Evolutionary conservation across 1,284 basidiomycete species (phyloP).

Genomic region (Boletus smithii): DNA sequence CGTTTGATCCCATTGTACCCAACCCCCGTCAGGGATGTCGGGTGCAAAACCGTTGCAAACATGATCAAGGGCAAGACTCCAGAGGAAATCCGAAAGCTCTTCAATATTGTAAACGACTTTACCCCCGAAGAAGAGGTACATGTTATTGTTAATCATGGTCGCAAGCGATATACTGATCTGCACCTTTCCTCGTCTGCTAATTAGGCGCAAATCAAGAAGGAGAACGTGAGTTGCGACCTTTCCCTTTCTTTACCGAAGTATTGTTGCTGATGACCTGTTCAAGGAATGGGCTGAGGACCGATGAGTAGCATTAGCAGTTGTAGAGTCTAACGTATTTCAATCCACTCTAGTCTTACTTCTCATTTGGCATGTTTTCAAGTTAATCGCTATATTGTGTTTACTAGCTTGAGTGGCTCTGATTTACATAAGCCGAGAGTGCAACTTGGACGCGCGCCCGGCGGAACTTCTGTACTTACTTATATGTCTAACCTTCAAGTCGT

Average conservation of each 20-base stretch:
- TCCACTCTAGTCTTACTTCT: slow-evolving; percentile 17
- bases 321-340: slow-evolving; percentile 29
- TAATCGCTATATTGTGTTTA: slow-evolving; percentile 12
- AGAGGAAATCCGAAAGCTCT: slow-evolving; percentile 93
- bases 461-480: background rate
- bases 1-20: slow-evolving; percentile 3
- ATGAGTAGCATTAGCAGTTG: slow-evolving; percentile 39
- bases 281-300: slow-evolving; percentile 90
- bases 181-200: slow-evolving; percentile 7
- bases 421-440: slow-evolving; percentile 27
- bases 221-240: slow-evolving; percentile 71
- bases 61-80: slow-evolving; percentile 99
- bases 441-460: slow-evolving; percentile 1
- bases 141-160: slow-evolving; percentile 7
- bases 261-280: slow-evolving; percentile 16
- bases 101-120: slow-evolving; percentile 98
- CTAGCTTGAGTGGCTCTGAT: slow-evolving; percentile 1
- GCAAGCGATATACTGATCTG: slow-evolving; percentile 9
- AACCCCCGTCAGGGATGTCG: slow-evolving; percentile 73
- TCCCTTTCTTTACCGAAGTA: background rate
- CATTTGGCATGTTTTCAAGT: slow-evolving; percentile 23
- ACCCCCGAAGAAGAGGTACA: slow-evolving; percentile 96
- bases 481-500: slow-evolving; percentile 5
- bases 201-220: slow-evolving; percentile 98
- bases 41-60: slow-evolving; percentile 99